Evolutionary conservation across 768 basidiomycete genomes (phyloP), one percentile per base, ranked within the genome.

Genomic region (Coprinellus micaceus): DNA sequence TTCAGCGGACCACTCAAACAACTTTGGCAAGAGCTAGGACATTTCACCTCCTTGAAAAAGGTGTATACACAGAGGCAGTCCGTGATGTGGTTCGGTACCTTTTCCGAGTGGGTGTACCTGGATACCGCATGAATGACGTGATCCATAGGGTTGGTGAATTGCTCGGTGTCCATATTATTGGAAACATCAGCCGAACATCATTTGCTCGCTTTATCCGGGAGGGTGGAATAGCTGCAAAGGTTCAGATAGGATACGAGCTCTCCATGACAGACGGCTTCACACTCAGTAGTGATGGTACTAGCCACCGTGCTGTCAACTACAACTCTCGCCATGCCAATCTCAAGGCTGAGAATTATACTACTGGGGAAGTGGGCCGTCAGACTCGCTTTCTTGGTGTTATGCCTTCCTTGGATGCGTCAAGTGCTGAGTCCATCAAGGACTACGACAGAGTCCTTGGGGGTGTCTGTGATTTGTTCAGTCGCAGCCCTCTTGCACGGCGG

Each of bases 371-470:
- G 21, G 24, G 44, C n/a, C 44, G 26, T 21, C 21, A 19, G 12
- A 64, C 63, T 6, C 46, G 58, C 12, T 58, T 59, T 55, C 41
- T 68, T 40, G 65, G 67, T 21, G 64, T 67, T 43, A 36, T 57
- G 21, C 58, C 64, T 15, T 57, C 60, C 5, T 19, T 43, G 13
- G 64, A 64, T 62, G 62, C 60, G 10, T 52, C 53, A 2, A 67
- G 66, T 57, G 53, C 60, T 43, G 61, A 67, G 25, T 49, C 63
- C 51, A 49, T 68, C 6, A 57, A 58, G 12, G 62, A 68, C 28
- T 66, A 60, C 58, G 41, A 67, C 22, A 50, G 28, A 5, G 57
- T 48, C 26, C 33, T 67, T 4, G 41, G 57, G 1, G 58, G 61
- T 4, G 12, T 46, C 21, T 21, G 19, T 21, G 21, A 46, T 4